Conservation (phyloP, 257 asterid species). For the Scutellaria minor region DNA sequence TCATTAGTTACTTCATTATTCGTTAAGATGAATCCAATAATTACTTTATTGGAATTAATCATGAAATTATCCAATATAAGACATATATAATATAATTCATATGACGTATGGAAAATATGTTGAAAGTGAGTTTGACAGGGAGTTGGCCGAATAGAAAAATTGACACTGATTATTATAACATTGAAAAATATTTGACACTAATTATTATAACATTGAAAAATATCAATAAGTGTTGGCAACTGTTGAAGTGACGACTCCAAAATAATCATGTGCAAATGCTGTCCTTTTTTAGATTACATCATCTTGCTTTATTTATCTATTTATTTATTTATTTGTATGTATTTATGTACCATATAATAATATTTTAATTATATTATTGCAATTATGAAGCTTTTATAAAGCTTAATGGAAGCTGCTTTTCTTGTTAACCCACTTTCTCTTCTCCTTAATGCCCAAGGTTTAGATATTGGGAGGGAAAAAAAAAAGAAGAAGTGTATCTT, state of each 20-base stretch:
- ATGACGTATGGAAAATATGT: neutral
- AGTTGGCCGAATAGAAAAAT: neutral
- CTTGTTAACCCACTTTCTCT: slow-evolving; percentile 21
- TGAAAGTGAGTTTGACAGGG: neutral
- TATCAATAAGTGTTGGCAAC: slow-evolving; percentile 31
- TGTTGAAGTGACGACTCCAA: slow-evolving; percentile 35
- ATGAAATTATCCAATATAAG: neutral
- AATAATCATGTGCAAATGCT: slow-evolving; percentile 26
- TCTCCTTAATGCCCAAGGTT: slow-evolving; percentile 31
- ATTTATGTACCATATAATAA: neutral
- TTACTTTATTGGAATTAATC: neutral
- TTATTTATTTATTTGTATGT: neutral
- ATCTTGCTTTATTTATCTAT: slow-evolving; percentile 5
- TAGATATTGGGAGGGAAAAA: slow-evolving; percentile 29
- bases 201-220: slow-evolving; percentile 24
- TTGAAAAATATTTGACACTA: slow-evolving; percentile 4
- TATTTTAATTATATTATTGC: neutral
- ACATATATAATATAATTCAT: neutral
- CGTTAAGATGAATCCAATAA: too few species aligned
- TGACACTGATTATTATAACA: slow-evolving; percentile 13
- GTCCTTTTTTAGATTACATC: slow-evolving; percentile 38
- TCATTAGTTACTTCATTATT: too few species aligned
- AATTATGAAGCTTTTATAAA: slow-evolving; percentile 10
- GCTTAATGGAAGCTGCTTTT: slow-evolving; percentile 22
- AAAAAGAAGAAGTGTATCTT: neutral